phyloP scores from a whole-genome alignment of 768 basidiomycete species.

The Rhizopogon sp. region DNA sequence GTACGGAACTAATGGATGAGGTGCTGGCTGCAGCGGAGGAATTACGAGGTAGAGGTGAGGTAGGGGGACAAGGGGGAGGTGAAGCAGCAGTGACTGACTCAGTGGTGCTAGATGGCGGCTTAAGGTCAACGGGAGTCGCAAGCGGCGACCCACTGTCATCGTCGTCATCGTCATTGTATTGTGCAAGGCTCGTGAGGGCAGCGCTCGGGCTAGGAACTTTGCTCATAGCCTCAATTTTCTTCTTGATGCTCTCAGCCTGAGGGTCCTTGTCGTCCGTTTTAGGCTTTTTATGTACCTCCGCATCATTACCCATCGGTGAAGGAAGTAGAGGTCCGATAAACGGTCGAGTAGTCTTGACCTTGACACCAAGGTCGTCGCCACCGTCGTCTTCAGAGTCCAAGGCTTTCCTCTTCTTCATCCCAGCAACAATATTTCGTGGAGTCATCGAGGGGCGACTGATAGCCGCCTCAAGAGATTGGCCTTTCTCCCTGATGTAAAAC shows the following conservation, averaged over 20 bases:
- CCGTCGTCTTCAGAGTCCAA: constrained; percentile 47
- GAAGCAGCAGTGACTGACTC: constrained; percentile 25
- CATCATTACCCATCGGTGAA: constrained; percentile 30
- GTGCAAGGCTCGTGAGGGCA: constrained; percentile 33
- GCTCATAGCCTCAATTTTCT: constrained; percentile 43
- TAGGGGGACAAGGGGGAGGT: constrained; percentile 28
- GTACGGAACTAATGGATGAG: constrained; percentile 12
- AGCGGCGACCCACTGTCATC: constrained; percentile 21
- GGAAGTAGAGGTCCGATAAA: constrained; percentile 71
- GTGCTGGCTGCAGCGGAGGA: constrained; percentile 14
- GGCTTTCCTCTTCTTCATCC: constrained; percentile 45
- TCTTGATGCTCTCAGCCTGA: constrained; percentile 47
- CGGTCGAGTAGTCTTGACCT: constrained; percentile 41
- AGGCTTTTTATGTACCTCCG: constrained; percentile 6
- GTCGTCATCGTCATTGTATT: constrained; percentile 39
- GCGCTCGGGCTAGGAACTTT: constrained; percentile 20
- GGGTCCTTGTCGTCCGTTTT: constrained; percentile 38
- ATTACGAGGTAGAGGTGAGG: constrained; percentile 23
- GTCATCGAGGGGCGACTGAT: constrained; percentile 28
- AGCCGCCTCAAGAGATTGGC: constrained; percentile 66
- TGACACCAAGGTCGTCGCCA: constrained; percentile 44
- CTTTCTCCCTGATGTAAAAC: constrained; percentile 83
- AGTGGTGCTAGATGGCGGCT: constrained; percentile 11
- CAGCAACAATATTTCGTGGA: constrained; percentile 39
- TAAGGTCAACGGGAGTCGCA: constrained; percentile 12